Conservation (phyloP, 345 rosid species). For the Eucalyptus guilfoylei region DNA sequence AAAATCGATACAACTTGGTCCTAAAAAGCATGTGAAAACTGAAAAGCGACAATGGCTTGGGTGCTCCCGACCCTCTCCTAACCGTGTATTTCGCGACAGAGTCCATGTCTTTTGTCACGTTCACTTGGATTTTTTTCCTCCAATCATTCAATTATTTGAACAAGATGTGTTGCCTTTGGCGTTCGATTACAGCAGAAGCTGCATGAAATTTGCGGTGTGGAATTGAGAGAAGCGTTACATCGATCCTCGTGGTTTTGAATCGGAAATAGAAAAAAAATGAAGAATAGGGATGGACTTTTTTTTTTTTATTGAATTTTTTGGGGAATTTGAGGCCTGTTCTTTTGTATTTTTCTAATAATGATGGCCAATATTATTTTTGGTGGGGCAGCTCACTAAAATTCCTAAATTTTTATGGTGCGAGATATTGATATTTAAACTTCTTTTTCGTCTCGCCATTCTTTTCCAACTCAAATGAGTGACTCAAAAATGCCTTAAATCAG, state of each 20-base stretch:
- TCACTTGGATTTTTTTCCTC: neutral
- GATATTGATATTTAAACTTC: neutral
- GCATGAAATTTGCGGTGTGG: neutral
- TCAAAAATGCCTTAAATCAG: neutral
- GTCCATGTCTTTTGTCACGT: neutral
- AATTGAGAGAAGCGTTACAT: neutral
- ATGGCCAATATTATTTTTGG: neutral
- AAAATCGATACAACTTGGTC: neutral
- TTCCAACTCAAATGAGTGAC: neutral
- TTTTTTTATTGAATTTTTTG: neutral
- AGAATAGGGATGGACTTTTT: neutral
- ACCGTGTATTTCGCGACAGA: neutral
- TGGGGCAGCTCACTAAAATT: neutral
- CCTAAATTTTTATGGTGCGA: neutral
- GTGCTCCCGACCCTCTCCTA: neutral
- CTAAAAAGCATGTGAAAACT: neutral
- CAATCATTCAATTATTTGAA: neutral
- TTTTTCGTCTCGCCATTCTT: neutral
- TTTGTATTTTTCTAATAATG: neutral
- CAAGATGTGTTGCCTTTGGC: neutral
- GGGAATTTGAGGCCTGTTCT: neutral
- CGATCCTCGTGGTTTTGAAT: neutral
- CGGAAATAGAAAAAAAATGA: neutral
- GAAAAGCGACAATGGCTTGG: neutral
- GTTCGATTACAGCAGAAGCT: neutral